Conservation (phyloP, 2,329 filamentous ascomycete species). For the Gnomoniopsis sp. region DNA sequence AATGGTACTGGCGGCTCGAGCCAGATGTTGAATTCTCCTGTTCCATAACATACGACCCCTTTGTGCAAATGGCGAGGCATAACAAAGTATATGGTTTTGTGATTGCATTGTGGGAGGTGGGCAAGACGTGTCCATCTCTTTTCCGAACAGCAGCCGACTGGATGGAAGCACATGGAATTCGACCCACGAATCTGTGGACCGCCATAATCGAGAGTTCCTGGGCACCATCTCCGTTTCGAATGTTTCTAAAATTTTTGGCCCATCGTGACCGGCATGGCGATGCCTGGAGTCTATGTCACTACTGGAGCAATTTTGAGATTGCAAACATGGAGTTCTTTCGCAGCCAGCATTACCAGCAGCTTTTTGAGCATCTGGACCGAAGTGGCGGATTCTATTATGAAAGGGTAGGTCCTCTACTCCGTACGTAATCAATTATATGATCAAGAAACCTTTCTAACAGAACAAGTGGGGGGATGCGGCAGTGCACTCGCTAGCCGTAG, state of each 20-base stretch:
- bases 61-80: constrained; percentile 40
- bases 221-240: constrained; percentile 38
- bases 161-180: constrained; percentile 34
- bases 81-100: constrained; percentile 43
- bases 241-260: constrained; percentile 32
- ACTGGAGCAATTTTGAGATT: constrained; percentile 48
- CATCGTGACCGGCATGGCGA: constrained; percentile 38
- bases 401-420: constrained; percentile 28
- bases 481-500: constrained; percentile 40
- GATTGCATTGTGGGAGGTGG: constrained; percentile 40
- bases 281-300: constrained; percentile 42
- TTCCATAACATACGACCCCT: constrained; percentile 44
- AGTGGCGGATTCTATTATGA: constrained; percentile 42
- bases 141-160: constrained; percentile 39
- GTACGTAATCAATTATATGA: not conserved
- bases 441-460: not conserved
- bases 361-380: constrained; percentile 37
- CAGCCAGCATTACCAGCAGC: constrained; percentile 34
- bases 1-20: constrained; percentile 45
- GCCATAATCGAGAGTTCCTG: constrained; percentile 37
- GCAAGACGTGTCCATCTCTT: constrained; percentile 37
- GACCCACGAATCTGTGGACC: constrained; percentile 35
- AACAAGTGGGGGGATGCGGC: constrained; percentile 42
- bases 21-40: constrained; percentile 42
- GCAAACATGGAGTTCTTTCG: constrained; percentile 44